A percentile compares a stretch with the other conserved stretches of the same genome.
Evolutionary conservation across 148 eudicot species (phyloP).

Genomic region (Rhododendron molle): DNA sequence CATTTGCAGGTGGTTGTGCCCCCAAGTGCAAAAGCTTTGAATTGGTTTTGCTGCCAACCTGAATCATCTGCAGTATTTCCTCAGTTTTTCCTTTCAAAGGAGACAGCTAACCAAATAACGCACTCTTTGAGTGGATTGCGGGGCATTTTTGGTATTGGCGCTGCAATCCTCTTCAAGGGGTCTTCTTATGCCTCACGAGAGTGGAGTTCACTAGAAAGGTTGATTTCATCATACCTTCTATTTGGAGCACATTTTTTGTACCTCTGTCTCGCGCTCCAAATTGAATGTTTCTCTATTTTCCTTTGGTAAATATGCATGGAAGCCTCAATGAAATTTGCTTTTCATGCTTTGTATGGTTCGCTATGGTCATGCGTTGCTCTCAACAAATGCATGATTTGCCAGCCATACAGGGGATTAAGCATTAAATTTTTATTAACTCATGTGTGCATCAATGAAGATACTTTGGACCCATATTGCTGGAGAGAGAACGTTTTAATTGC

Average conservation of each 20-base stretch:
- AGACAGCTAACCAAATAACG: slow-evolving; percentile 31
- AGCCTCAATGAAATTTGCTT: neutral
- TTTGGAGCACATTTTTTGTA: neutral
- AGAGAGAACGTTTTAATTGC: neutral
- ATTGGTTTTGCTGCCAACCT: slow-evolving; percentile 76
- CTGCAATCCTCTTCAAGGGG: slow-evolving; percentile 50
- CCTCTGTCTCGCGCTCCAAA: neutral
- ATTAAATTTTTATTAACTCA: neutral
- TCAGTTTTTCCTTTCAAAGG: slow-evolving; percentile 66
- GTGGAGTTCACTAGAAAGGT: slow-evolving; percentile 53
- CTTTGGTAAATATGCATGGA: neutral
- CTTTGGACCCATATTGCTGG: neutral
- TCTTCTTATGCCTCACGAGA: slow-evolving; percentile 27
- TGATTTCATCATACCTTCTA: slow-evolving; percentile 7
- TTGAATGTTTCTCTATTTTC: neutral
- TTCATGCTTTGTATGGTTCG: neutral
- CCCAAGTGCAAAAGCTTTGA: slow-evolving; percentile 65
- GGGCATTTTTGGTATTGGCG: slow-evolving; percentile 81
- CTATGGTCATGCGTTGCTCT: neutral
- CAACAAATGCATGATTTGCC: neutral
- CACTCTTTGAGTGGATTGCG: slow-evolving; percentile 28
- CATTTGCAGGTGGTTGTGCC: slow-evolving; percentile 72
- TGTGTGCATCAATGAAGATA: neutral
- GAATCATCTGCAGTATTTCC: slow-evolving; percentile 64
- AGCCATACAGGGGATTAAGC: neutral